phyloP scores from a whole-genome alignment of 2,329 filamentous ascomycete species.

The Arthrobotrys pseudoclavata region DNA sequence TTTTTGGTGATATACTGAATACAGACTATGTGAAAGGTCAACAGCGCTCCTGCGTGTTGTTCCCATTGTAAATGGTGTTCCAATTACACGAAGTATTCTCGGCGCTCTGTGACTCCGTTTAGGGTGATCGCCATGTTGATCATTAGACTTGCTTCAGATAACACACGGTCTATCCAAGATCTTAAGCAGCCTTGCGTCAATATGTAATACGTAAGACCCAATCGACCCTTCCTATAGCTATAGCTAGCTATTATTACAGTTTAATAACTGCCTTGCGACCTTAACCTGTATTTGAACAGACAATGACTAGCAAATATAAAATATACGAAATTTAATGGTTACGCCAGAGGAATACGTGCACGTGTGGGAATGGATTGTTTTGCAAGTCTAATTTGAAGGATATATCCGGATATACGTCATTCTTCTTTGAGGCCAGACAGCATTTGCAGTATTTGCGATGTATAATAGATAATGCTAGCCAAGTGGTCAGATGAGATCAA shows the following conservation, averaged over 20 bases:
- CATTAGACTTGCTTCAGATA: background rate
- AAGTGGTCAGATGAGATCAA: constrained; percentile 7
- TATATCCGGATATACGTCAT: constrained; percentile 2
- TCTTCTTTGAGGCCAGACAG: background rate
- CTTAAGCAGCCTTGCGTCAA: background rate
- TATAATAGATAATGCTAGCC: background rate
- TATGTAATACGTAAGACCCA: too few relatives aligned
- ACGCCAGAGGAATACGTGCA: background rate
- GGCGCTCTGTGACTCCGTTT: constrained; percentile 2
- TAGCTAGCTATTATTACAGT: too few relatives aligned
- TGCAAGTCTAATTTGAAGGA: background rate
- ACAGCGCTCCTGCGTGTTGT: background rate
- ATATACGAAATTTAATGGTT: background rate
- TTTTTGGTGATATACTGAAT: background rate
- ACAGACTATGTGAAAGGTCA: background rate
- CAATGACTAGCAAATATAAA: background rate
- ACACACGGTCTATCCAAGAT: background rate
- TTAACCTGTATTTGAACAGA: background rate
- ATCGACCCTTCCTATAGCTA: too few relatives aligned
- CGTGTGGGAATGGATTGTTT: background rate
- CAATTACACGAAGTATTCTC: constrained; percentile 9
- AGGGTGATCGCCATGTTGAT: constrained; percentile 1
- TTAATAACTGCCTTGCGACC: background rate
- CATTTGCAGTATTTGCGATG: background rate
- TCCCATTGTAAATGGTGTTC: background rate